phyloP scores from a whole-genome alignment of 768 basidiomycete genomes.

The Hericium alpestre region DNA sequence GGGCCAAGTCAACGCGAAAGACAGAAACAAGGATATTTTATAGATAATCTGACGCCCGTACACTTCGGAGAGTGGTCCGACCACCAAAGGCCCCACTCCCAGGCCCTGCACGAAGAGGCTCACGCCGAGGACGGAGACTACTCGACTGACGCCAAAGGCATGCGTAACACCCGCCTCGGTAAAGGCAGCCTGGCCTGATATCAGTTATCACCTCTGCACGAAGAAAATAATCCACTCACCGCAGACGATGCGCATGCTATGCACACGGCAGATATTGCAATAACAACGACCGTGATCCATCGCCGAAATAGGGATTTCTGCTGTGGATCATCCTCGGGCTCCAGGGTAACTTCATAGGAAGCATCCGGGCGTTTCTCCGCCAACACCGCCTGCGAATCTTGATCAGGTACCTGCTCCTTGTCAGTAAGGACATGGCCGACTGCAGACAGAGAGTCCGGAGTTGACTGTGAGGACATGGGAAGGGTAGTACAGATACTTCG shows the following conservation, averaged over 20 bases:
- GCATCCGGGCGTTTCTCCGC: neutral
- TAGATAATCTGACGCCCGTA: conserved; percentile 61
- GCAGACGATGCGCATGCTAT: conserved; percentile 4
- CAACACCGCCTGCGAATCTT: neutral
- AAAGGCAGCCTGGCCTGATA: conserved; percentile 19
- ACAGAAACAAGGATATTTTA: conserved; percentile 43
- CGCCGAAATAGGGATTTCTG: conserved; percentile 1
- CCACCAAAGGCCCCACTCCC: conserved; percentile 21
- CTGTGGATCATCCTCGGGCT: conserved; percentile 12
- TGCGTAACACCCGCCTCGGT: conserved; percentile 28
- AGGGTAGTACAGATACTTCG: neutral
- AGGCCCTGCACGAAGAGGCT: conserved; percentile 29
- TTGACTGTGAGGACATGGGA: neutral
- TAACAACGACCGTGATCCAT: conserved; percentile 5
- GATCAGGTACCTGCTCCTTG: neutral
- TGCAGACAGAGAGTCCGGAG: neutral
- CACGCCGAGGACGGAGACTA: conserved; percentile 31
- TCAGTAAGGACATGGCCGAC: neutral
- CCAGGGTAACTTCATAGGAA: neutral
- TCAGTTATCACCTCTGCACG: neutral
- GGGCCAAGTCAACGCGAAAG: conserved; percentile 58
- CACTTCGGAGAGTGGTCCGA: conserved; percentile 34
- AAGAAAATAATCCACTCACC: neutral
- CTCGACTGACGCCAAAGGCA: conserved; percentile 26
- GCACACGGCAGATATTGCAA: conserved; percentile 1